Evolutionary conservation across 176 grass and related monocot species (phyloP), one percentile per base, ranked within the genome.

Genomic region (Oryza australiensis): DNA sequence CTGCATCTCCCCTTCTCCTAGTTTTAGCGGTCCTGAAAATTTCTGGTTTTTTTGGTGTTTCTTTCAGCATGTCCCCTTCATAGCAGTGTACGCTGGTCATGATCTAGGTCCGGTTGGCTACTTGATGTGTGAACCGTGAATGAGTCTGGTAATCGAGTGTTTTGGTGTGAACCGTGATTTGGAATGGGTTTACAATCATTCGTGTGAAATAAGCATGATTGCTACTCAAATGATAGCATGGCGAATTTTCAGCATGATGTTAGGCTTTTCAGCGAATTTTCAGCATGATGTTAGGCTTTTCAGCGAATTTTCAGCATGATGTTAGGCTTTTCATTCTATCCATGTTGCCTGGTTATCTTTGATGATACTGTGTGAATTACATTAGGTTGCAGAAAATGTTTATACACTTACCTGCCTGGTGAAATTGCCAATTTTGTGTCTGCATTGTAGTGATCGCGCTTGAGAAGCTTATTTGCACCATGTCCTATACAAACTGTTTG

Each of bases 401-500:
- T 84, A 40, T 64, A 62, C 62, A 55, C 51, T 53, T 72, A 86
- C 22, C 23, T 78, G 7, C 32, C 62, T 45, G 12, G 27, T 62
- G n/a, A 49, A 73, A 78, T 14, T 78, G 55, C 64, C 74, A 62
- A 69, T 75, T 68, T 60, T 82, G 16, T 2, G 22, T 62, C 34
- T 70, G 26, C 30, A 62, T 82, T 84, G 40, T 82, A 69, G 77
- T 76, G 62, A 87, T 76, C 57, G 43, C 67, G 59, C 37, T 45
- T 68, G 78, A 46, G 68, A 70, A 78, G 82, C 73, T 67, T 71
- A 33, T 85, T 82, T 78, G 67, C 78, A 82, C 68, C 64, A 84
- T 91, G 86, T 55, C 72, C 41, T 75, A 78, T 20, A 18, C 67
- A 34, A 88, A 74, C 66, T 84, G 72, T 91, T 84, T 80, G 86